Evolutionary conservation across 306 rosid species (phyloP).

Genomic region (Fagus sylvatica): DNA sequence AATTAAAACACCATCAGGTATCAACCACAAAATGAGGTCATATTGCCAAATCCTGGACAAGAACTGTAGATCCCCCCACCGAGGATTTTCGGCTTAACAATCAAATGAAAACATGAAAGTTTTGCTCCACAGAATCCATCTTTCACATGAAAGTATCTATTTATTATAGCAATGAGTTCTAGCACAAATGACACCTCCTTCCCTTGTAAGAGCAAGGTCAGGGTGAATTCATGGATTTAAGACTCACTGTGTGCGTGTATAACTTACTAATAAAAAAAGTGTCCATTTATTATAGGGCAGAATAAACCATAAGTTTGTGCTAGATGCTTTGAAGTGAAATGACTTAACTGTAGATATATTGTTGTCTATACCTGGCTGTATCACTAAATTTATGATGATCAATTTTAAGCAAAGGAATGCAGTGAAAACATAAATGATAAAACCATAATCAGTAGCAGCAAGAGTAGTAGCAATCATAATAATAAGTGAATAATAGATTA

Average conservation of each 20-base stretch:
- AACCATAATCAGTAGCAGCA: background rate
- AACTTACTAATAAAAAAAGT: background rate
- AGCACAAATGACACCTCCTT: too few relatives aligned
- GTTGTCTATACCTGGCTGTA: background rate
- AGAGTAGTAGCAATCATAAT: background rate
- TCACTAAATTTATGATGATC: background rate
- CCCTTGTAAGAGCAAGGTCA: too few relatives aligned
- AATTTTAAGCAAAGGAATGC: background rate
- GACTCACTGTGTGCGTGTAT: too few relatives aligned
- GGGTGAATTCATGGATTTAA: too few relatives aligned
- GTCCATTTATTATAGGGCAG: background rate
- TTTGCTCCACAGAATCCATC: background rate
- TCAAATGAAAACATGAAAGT: background rate
- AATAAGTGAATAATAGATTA: background rate
- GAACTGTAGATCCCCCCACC: conserved; percentile 19
- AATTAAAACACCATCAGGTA: conserved; percentile 25
- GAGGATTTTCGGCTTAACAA: background rate
- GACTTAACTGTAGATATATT: background rate
- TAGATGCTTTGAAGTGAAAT: background rate
- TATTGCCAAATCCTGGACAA: conserved; percentile 16
- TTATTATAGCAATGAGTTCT: background rate
- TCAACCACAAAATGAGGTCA: background rate
- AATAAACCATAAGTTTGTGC: background rate
- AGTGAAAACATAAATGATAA: background rate
- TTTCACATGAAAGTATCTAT: background rate